phyloP scores from a whole-genome alignment of 2,329 filamentous ascomycete species.

The Domatiomyces globalis region DNA sequence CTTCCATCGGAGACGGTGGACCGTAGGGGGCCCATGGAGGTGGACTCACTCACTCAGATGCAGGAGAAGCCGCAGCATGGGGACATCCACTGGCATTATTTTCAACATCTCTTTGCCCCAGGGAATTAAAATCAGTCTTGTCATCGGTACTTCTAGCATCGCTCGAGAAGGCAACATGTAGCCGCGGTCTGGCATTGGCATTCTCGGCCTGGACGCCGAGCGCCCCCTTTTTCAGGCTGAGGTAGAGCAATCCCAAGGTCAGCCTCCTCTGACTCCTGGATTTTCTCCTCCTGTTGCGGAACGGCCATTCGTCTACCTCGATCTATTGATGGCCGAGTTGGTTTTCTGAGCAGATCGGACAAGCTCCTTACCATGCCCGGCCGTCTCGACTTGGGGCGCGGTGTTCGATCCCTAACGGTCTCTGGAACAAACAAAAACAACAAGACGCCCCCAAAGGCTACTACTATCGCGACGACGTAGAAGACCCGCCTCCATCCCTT shows the following conservation, averaged over 20 bases:
- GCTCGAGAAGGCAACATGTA: neutral
- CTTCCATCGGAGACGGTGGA: neutral
- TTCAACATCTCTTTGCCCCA: neutral
- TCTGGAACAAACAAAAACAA: conserved; percentile 88
- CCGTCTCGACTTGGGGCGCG: conserved; percentile 35
- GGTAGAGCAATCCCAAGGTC: conserved; percentile 3
- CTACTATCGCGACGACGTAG: conserved; percentile 61
- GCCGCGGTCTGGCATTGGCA: neutral
- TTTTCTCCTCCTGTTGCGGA: neutral
- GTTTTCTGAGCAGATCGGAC: conserved; percentile 11
- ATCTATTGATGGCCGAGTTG: neutral
- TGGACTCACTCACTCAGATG: neutral
- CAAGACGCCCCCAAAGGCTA: conserved; percentile 53
- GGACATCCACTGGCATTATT: neutral
- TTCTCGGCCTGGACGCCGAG: neutral
- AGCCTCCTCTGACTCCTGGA: neutral
- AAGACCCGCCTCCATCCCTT: conserved; percentile 84
- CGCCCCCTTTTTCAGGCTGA: neutral
- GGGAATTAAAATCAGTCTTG: neutral
- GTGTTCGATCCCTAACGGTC: conserved; percentile 86
- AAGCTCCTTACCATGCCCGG: conserved; percentile 18
- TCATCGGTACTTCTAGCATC: neutral
- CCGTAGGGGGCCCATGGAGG: neutral
- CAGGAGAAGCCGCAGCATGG: neutral
- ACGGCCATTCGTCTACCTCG: neutral